A percentile compares a stretch with the other conserved stretches of the same genome.
Evolutionary conservation across 1,284 basidiomycete species (phyloP).

Genomic region (Malassezia nana): DNA sequence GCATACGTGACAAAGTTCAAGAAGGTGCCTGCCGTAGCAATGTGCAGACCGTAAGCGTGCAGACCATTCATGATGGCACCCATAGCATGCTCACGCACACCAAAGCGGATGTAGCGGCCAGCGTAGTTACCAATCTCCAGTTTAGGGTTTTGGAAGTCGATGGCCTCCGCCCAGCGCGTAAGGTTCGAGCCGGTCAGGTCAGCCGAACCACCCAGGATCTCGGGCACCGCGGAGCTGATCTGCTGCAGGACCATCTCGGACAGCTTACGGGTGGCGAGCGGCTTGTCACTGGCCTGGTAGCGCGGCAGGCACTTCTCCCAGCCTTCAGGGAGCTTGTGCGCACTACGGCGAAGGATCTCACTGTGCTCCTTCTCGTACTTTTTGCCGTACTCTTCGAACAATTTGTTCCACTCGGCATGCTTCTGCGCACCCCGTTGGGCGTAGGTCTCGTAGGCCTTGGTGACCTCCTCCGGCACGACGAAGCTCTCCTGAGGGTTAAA

Average conservation of each 20-base stretch:
- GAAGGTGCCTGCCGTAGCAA: constrained; percentile 56
- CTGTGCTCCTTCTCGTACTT: constrained; percentile 74
- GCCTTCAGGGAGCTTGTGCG: constrained; percentile 58
- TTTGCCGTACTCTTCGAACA: constrained; percentile 63
- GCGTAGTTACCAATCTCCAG: constrained; percentile 73
- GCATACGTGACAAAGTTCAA: constrained; percentile 87
- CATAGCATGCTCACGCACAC: constrained; percentile 96
- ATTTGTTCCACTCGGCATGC: constrained; percentile 66
- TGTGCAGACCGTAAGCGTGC: constrained; percentile 70
- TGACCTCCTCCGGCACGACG: constrained; percentile 66
- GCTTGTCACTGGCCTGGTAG: constrained; percentile 69
- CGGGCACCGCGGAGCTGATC: constrained; percentile 66
- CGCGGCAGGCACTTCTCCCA: constrained; percentile 71
- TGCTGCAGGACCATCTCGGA: constrained; percentile 79
- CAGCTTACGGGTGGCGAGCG: constrained; percentile 81
- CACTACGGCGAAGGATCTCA: constrained; percentile 73
- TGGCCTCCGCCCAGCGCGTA: constrained; percentile 65
- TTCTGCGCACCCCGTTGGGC: constrained; percentile 64
- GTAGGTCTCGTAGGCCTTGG: constrained; percentile 60
- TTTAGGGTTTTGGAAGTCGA: constrained; percentile 78
- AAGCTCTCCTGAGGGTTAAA: constrained; percentile 73
- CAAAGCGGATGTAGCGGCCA: constrained; percentile 86
- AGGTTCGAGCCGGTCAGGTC: constrained; percentile 87
- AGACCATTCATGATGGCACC: constrained; percentile 87
- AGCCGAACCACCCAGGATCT: constrained; percentile 70